Percentiles rank a stretch among this genome's conserved stretches.
These are phyloP conservation scores for Lichtheimia ramosa DNA, from an alignment of 371 early-diverging fungal species.

Conservation along the genomic window DNA sequence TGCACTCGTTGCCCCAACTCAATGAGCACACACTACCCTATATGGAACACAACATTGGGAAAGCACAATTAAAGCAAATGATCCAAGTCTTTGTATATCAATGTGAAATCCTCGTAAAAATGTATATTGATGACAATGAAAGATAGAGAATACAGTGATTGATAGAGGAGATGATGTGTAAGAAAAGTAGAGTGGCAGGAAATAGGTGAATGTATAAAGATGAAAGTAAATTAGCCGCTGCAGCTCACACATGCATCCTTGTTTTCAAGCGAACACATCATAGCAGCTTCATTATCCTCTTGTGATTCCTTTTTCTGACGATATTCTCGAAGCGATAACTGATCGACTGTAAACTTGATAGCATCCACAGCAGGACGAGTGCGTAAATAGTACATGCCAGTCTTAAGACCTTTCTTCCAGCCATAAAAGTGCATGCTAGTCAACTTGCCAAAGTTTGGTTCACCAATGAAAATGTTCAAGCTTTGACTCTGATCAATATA, in stretches of 20 bases:
- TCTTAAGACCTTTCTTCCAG: conserved; percentile 98
- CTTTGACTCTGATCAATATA: conserved; percentile 99
- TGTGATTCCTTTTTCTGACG: conserved; percentile 9
- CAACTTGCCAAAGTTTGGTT: conserved; percentile 89
- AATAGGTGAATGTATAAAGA: neutral
- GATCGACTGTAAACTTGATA: conserved; percentile 90
- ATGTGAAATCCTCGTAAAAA: too few relatives aligned
- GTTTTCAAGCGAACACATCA: conserved; percentile 89
- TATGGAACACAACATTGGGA: too few relatives aligned
- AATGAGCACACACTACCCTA: too few relatives aligned
- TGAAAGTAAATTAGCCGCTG: conserved; percentile 63
- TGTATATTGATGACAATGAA: too few relatives aligned
- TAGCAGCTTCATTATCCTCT: conserved; percentile 52
- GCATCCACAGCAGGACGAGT: conserved; percentile 98
- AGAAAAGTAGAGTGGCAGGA: neutral
- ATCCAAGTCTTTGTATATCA: too few relatives aligned
- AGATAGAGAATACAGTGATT: too few relatives aligned
- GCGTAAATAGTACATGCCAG: conserved; percentile 99
- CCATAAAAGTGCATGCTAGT: conserved; percentile 99
- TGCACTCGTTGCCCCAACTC: too few relatives aligned
- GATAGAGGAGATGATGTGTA: too few relatives aligned
- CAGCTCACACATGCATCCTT: conserved; percentile 92
- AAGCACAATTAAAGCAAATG: too few relatives aligned
- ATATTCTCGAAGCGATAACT: conserved; percentile 51
- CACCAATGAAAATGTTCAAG: conserved; percentile 96